Base-by-base conservation (phyloP, 495 filamentous ascomycete species). In the Daldinia decipiens region DNA sequence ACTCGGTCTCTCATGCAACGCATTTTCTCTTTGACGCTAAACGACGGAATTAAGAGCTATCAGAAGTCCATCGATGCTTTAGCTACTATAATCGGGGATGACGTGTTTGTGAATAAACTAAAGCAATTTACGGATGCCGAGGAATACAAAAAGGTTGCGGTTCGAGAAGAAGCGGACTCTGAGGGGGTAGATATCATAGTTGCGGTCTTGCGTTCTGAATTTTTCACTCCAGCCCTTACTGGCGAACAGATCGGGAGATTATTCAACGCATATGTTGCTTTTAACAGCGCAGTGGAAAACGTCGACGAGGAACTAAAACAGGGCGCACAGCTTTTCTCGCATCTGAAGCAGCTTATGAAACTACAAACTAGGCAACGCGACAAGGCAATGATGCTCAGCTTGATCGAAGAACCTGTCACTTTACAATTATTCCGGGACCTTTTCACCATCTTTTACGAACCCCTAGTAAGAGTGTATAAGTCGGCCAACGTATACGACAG, bases 401-500 rank as follows among this genome's bases (percentile, higher is more conserved):
- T 98, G 68, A 95, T 98, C 59, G 93, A 98, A 81, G 95, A 99
- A 80, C 93, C 95, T 0, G 92, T 92, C 19, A 98, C 95, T 6
- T 85, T 98, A 26, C 91, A 95, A 74, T 84, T 99, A 47, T 95
- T 99, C 85, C 89, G 93, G 43, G 96, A 98, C 71, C 88, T 99
- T 51, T 98, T 99, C 80, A 96, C 93, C 19, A 98, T 99, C 75
- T 99, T 99, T 84, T 99, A 99, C 79, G 95, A 99, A 77, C 95
- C 95, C 0, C 87, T 99, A 9, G 91, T 99, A 15, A 87, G 95
- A 21, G 95, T 99, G 0, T 99, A 99, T 82, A 99, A 98, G 81
- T 97, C 95, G 24, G 95, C 95, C 70, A 99, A 98, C 72, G 95
- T 99, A 31, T 99, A 99, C 84, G 93, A 88, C 81, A 93, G 89